These are phyloP conservation scores for Colletotrichum simmondsii DNA, from an alignment of 2,329 filamentous ascomycete species.

Conservation along the genomic window DNA sequence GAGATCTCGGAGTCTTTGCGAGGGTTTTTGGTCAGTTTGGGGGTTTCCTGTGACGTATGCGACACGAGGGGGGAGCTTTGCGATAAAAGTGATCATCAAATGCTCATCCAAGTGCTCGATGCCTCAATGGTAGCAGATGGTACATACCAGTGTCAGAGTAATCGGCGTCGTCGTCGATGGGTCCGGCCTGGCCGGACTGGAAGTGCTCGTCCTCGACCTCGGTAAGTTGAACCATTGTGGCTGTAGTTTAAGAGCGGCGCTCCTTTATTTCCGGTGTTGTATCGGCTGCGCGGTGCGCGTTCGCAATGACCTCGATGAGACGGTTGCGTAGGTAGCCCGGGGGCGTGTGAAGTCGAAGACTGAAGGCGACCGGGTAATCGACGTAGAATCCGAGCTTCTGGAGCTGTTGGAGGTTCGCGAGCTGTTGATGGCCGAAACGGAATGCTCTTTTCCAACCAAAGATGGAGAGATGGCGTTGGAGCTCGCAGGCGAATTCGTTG, in stretches of 20 bases:
- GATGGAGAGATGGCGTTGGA: slow-evolving; percentile 10
- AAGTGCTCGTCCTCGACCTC: slow-evolving; percentile 98
- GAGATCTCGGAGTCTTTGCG: slow-evolving; percentile 83
- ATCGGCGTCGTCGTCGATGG: slow-evolving; percentile 88
- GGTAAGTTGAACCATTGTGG: slow-evolving; percentile 92
- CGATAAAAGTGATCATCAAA: not conserved
- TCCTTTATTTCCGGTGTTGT: not conserved
- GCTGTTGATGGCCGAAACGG: slow-evolving; percentile 13
- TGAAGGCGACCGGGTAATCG: slow-evolving; percentile 14
- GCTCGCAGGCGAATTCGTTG: slow-evolving; percentile 16
- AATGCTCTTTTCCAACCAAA: slow-evolving; percentile 20
- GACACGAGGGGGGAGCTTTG: not conserved
- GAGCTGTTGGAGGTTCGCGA: slow-evolving; percentile 10
- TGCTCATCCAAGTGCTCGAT: not conserved
- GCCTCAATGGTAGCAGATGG: not conserved
- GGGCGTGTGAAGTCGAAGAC: slow-evolving; percentile 17
- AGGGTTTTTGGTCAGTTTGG: slow-evolving; percentile 10
- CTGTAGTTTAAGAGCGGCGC: slow-evolving; percentile 15
- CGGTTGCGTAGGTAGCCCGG: slow-evolving; percentile 7
- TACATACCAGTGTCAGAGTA: slow-evolving; percentile 90
- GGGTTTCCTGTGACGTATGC: slow-evolving; percentile 14
- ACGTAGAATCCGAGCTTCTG: slow-evolving; percentile 21
- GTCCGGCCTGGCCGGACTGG: slow-evolving; percentile 73
- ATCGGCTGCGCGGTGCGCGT: not conserved
- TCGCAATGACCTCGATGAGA: slow-evolving; percentile 10